Conservation (phyloP, 2,329 filamentous ascomycete species). For the Plectosphaerella cucumerina region DNA sequence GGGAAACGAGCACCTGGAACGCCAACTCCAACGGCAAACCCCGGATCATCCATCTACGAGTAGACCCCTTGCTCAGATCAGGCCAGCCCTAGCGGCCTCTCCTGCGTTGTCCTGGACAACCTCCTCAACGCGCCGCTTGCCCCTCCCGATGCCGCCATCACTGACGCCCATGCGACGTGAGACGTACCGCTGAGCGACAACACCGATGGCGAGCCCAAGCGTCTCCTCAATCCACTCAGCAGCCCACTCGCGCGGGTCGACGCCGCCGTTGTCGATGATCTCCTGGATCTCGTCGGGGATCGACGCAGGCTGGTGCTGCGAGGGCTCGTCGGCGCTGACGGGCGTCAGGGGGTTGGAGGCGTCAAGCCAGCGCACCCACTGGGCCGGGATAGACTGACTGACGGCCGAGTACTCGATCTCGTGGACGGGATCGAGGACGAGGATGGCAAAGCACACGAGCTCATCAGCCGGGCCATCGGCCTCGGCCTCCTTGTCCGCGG, state of each 20-base stretch:
- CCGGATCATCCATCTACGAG: too few species aligned
- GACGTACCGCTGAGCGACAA: conserved; percentile 93
- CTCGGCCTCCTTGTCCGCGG: conserved; percentile 48
- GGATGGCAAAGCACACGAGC: conserved; percentile 69
- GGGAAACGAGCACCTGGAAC: too few species aligned
- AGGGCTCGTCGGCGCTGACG: conserved; percentile 41
- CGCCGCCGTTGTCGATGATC: conserved; percentile 69
- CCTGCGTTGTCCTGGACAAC: conserved; percentile 40
- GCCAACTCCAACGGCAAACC: too few species aligned
- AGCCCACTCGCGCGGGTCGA: conserved; percentile 95
- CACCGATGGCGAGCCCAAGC: conserved; percentile 70
- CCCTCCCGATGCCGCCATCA: conserved; percentile 63
- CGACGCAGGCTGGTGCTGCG: conserved; percentile 25
- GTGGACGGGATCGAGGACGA: conserved; percentile 84
- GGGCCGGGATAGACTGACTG: conserved; percentile 76
- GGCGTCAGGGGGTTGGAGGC: conserved; percentile 58
- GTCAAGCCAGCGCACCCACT: conserved; percentile 92
- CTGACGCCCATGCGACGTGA: conserved; percentile 94
- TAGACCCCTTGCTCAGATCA: conserved; percentile 9
- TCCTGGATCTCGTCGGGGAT: conserved; percentile 82
- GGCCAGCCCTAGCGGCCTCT: conserved; percentile 11
- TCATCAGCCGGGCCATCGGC: conserved; percentile 52
- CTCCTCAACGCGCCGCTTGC: conserved; percentile 56
- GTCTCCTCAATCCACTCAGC: conserved; percentile 95
- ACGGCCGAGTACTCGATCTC: conserved; percentile 81